These are phyloP conservation scores for Acmispon strigosus DNA, from an alignment of 306 rosid genomes.

Conservation along the genomic window DNA sequence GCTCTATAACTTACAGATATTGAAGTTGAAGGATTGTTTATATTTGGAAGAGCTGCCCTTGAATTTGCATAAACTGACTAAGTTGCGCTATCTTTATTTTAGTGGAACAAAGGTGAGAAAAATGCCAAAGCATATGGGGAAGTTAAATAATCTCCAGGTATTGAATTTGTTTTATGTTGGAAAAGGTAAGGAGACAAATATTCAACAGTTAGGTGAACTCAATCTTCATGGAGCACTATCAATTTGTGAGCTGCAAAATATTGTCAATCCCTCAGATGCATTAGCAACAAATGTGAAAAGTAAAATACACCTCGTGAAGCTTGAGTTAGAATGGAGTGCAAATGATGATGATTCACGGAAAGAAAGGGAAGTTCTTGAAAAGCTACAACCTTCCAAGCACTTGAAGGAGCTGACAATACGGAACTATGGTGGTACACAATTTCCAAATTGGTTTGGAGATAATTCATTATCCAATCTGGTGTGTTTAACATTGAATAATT, in stretches of 20 bases:
- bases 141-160: background rate
- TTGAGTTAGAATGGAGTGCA: background rate
- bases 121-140: background rate
- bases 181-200: background rate
- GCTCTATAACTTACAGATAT: too few relatives aligned
- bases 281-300: background rate
- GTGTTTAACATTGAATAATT: background rate
- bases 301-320: background rate
- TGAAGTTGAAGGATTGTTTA: background rate
- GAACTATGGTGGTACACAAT: background rate
- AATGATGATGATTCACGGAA: background rate
- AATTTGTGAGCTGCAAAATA: background rate
- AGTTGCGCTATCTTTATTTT: background rate
- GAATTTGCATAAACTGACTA: background rate
- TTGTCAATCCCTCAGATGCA: background rate
- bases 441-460: conserved; percentile 11
- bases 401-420: background rate
- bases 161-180: conserved; percentile 8
- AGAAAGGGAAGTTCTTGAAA: conserved; percentile 9
- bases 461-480: background rate
- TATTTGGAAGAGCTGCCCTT: background rate
- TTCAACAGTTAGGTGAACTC: background rate
- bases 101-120: background rate
- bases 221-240: background rate
- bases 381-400: conserved; percentile 4